Conservation (phyloP, 2,329 filamentous ascomycete genomes). For the Diaporthe sp. region DNA sequence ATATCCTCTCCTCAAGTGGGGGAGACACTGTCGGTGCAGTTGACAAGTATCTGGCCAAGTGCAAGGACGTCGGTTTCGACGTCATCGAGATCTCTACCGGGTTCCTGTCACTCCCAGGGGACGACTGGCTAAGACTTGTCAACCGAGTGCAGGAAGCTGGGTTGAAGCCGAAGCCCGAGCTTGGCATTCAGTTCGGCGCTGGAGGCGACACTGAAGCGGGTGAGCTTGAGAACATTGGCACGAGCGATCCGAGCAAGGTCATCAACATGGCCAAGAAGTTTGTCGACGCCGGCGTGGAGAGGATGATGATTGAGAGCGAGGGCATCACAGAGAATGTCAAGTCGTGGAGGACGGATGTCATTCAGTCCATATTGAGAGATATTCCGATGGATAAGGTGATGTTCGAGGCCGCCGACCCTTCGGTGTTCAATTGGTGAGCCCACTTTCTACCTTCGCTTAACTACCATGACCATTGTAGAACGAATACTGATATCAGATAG, state of each 20-base stretch:
- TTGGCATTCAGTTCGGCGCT: constrained; percentile 70
- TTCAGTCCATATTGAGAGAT: background rate
- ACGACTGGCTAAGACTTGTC: constrained; percentile 67
- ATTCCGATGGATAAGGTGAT: background rate
- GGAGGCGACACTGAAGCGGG: constrained; percentile 65
- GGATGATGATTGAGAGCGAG: background rate
- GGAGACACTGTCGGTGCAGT: constrained; percentile 51
- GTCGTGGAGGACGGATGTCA: constrained; percentile 3
- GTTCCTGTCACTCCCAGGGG: constrained; percentile 66
- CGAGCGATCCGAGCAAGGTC: constrained; percentile 56
- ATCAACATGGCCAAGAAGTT: background rate
- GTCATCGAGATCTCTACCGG: constrained; percentile 67
- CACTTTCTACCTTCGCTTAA: background rate
- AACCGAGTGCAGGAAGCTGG: constrained; percentile 60
- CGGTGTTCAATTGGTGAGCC: background rate
- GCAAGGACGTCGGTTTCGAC: constrained; percentile 67
- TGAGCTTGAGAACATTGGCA: constrained; percentile 62
- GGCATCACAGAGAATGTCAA: background rate
- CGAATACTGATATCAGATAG: background rate
- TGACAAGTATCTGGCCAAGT: constrained; percentile 65
- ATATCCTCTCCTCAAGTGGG: constrained; percentile 56
- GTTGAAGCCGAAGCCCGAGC: constrained; percentile 66
- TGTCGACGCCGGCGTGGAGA: background rate
- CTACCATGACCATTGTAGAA: too few species aligned
- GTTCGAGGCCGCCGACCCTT: background rate